Evolutionary conservation across 805 yeast genomes (phyloP), one percentile per base, ranked within the genome.

Genomic region (Teunomyces atbi): DNA sequence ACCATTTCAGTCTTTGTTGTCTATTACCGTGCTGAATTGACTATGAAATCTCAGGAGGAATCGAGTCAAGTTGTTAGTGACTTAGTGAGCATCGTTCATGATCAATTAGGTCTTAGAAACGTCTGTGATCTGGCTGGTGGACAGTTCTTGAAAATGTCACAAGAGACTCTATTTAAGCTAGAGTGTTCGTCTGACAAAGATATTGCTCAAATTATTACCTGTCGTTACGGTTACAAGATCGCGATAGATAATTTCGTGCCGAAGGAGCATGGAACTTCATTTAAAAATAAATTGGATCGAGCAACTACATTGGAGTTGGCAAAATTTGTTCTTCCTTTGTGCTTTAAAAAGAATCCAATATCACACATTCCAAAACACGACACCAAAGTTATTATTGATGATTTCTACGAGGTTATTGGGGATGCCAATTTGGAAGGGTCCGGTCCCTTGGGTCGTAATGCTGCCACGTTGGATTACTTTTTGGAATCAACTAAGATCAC

Each of bases 181-280:
- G 66, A 72, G 6, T 61, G 65, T 4, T 74, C 86, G 2, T 53
- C 58, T 5, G 91, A 86, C 39, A 71, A 73, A 6, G 94, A 89
- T 38, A 61, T 92, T 40, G 75, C 89, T 6, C 98, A 92, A 57
- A 74, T 89, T 28, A 65, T 94, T 18, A 74, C 82, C 51, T 94
- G 99, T 60, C 76, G 86, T 7, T 89, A 84, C 56, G 95, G 89
- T 38, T 74, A 88, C 42, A 65, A 71, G 2, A 68, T 90, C 3
- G 69, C 83, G 1, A 71, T 80, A 8, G 89, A 84, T 11, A 71
- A 73, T 13, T 82, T 81, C 50, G 71, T 72, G 2, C 89, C 94
- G 0, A 76, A 71, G 34, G 86, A 89, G 50, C 98, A 92, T 57
- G 73, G 61, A 33, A 62, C 74, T 33, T 64, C 62, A n/a, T 46